Conservation (phyloP, 1,284 basidiomycete species). For the Ustilago vetiveriae region DNA sequence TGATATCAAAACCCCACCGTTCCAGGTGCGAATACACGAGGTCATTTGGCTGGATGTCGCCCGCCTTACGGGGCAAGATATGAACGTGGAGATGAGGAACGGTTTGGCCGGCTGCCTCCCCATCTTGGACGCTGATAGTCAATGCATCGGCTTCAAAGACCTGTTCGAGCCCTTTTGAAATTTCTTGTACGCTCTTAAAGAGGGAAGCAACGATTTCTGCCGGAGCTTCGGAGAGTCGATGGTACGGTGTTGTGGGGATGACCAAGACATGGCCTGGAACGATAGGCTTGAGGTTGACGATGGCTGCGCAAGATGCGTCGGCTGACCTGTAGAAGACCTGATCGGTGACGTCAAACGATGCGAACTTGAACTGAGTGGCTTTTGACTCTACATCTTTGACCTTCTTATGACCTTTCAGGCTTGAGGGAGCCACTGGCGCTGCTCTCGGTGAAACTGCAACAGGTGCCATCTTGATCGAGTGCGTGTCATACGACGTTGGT, state of each 20-base stretch:
- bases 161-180: conserved; percentile 51
- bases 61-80: conserved; percentile 58
- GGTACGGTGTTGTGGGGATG: conserved; percentile 52
- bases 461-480: conserved; percentile 26
- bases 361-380: conserved; percentile 28
- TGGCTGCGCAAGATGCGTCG: conserved; percentile 26
- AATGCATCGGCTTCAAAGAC: conserved; percentile 55
- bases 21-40: conserved; percentile 53
- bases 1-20: conserved; percentile 51
- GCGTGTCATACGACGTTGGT: not conserved
- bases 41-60: conserved; percentile 63
- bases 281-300: conserved; percentile 66
- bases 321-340: conserved; percentile 51
- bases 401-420: conserved; percentile 1
- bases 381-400: not conserved
- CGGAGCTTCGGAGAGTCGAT: conserved; percentile 52
- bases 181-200: conserved; percentile 57
- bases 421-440: conserved; percentile 18
- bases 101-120: conserved; percentile 56
- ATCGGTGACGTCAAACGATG: conserved; percentile 49
- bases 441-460: conserved; percentile 37
- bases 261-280: conserved; percentile 64
- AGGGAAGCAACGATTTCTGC: conserved; percentile 38
- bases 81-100: conserved; percentile 65
- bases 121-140: conserved; percentile 63